Evolutionary conservation across 2,329 filamentous ascomycete genomes (phyloP).

Genomic region (Hypoxylon sp.): DNA sequence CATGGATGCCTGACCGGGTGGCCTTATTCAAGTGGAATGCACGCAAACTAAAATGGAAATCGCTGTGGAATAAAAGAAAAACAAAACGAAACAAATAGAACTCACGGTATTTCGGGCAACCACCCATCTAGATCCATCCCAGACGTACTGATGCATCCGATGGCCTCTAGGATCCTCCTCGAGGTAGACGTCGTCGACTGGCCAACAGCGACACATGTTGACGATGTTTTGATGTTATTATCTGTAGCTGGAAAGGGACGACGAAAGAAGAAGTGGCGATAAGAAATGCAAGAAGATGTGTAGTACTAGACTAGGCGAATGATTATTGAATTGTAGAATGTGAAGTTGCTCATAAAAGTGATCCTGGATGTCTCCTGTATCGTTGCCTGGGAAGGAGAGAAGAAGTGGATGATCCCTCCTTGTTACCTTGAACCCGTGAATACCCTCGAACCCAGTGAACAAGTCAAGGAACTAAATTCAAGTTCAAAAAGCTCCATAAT

Average conservation of each 20-base stretch:
- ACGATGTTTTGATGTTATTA: not conserved
- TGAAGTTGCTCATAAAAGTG: no score
- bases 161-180: constrained; percentile 50
- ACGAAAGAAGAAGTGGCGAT: not conserved
- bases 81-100: constrained; percentile 17
- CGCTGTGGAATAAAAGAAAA: constrained; percentile 1
- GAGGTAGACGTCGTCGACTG: constrained; percentile 57
- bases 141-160: constrained; percentile 42
- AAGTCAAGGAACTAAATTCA: no score
- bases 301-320: not conserved
- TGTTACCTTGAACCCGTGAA: no score
- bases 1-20: no score
- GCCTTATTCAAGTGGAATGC: no score
- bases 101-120: constrained; percentile 38
- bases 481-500: no score
- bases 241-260: not conserved
- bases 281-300: not conserved
- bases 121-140: constrained; percentile 44
- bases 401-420: no score
- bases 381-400: no score
- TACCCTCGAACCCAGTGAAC: no score
- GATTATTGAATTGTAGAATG: no score
- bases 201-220: constrained; percentile 63
- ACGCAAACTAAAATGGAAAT: not conserved
- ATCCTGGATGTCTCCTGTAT: no score